A percentile compares a stretch with the other conserved stretches of the same genome.
Evolutionary conservation across 129 eudicot genomes (phyloP).

Genomic region (Artemisia annua): DNA sequence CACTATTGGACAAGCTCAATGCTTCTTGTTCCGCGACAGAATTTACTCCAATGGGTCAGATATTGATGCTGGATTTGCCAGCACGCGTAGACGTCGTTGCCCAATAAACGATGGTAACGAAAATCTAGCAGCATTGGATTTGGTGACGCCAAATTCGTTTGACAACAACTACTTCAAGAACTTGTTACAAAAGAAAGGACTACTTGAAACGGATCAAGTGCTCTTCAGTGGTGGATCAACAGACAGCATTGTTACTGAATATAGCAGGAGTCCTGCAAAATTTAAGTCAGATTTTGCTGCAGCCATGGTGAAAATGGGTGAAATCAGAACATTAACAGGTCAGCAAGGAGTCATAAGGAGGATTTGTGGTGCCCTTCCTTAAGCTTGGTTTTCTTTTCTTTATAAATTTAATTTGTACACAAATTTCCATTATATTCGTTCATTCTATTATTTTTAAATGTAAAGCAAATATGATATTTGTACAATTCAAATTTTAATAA

Average conservation of each 20-base stretch:
- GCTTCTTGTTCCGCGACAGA: conserved; percentile 54
- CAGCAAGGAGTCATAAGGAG: conserved; percentile 57
- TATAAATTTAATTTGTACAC: neutral
- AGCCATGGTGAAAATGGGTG: conserved; percentile 74
- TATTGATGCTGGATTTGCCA: conserved; percentile 48
- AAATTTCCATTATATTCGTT: no score
- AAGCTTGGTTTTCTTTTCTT: neutral
- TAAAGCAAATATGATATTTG: no score
- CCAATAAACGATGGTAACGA: conserved; percentile 43
- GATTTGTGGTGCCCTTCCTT: conserved; percentile 46
- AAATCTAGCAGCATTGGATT: conserved; percentile 57
- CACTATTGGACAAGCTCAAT: conserved; percentile 67
- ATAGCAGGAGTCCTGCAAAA: conserved; percentile 35
- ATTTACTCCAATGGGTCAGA: conserved; percentile 62
- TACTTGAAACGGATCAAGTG: conserved; percentile 76
- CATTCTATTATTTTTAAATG: no score
- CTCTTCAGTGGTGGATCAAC: conserved; percentile 61
- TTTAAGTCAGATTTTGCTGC: conserved; percentile 59
- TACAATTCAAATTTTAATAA: no score
- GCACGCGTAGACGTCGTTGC: conserved; percentile 41
- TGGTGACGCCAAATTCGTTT: conserved; percentile 46
- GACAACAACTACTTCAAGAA: conserved; percentile 52
- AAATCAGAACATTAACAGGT: conserved; percentile 58
- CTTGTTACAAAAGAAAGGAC: conserved; percentile 55
- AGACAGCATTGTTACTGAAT: conserved; percentile 43